Evolutionary conservation across 2,329 filamentous ascomycete genomes (phyloP), one percentile per base, ranked within the genome.

Genomic region (Paraphaeosphaeria sporulosa): DNA sequence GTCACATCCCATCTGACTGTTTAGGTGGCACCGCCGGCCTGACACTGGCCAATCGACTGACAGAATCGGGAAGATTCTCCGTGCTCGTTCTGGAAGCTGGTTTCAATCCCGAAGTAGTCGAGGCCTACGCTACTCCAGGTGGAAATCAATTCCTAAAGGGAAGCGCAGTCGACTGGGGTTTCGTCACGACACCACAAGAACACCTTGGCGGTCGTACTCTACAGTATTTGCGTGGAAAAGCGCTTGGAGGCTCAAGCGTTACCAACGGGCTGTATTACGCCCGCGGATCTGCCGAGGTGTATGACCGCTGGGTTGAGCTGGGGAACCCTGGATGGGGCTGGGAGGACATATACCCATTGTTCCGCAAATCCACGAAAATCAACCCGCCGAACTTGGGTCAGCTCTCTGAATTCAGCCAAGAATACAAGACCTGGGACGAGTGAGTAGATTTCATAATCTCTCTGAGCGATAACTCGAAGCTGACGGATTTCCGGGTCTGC

Each of bases 321-420:
- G 86, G 87, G 0, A 89, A 89, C 61, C 58, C 71, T 1, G 86
- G 85, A 1, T 89, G 87, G 87, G 78, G 80, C 0, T 71, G 68
- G 69, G 32, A 64, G 8, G 63, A 70, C 25, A 62, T 68, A 1
- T 69, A 64, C 48, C 66, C 57, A 2, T 50, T 68, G 0, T 74
- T 74, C 40, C 54, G 46, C 49, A 74, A 68, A 61, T 70, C 67
- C 36, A 76, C 73, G 3, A 70, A 64, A 23, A 66, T 76, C 57
- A 74, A 73, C 49, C 62, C 73, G 3, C 72, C 73, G 17, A 68
- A 63, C 50, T 64, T 64, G 1, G 36, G 63, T 0, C 61, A 71
- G 50, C 63, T 70, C 36, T 61, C 69, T 27, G 69, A 59, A 4
- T 74, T 74, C 47, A 67, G 62, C 25, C 68, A 71, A 49, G 64